Evolutionary conservation across 2,329 filamentous ascomycete genomes (phyloP), one percentile per base, ranked within the genome.

Genomic region (Stromatinia cepivora): DNA sequence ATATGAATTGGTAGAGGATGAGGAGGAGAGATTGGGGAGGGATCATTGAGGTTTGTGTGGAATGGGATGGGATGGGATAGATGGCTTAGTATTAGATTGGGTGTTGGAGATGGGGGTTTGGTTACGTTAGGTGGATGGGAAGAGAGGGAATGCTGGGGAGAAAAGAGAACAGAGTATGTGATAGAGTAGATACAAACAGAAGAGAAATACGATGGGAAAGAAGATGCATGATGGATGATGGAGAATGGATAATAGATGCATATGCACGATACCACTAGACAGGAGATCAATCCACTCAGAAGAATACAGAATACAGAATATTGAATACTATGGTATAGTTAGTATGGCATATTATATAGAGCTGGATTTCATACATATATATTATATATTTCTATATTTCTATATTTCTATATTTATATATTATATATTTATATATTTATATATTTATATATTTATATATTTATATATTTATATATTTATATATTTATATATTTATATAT

Each of bases 11-110:
- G 83, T 86, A 65, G 86, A 89, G 71, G 93, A 96, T 78, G 83
- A 90, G 52, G 91, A 92, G 76, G 93, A 97, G 81, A 86, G 93
- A 67, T 80, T 95, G 67, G 93, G 93, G 0, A 85, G 93, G 71
- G 88, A 91, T 79, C 84, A 79, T 77, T 85, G 71, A 39, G 20
- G 10, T 17, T 31, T 6, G 7, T 31, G 17, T 20, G 34, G 34
- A 34, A 10, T 34, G 15, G 34, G 48, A 10, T 34, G 15, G 46
- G 46, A 39, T 36, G 6, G 36, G n/a, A 31, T 22, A 17, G 6
- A 3, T 31, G 7, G 6, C 17, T 17, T 42, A 17, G 59, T 10
- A 8, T 31, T 9, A 28, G 36, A 20, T 3, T 25, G 20, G 20
- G 25, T 11, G 52, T 11, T 53, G 25, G 10, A 52, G n/a, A 25